Evolutionary conservation across 1,284 basidiomycete species (phyloP).

Genomic region (Rugosomyces carneus): DNA sequence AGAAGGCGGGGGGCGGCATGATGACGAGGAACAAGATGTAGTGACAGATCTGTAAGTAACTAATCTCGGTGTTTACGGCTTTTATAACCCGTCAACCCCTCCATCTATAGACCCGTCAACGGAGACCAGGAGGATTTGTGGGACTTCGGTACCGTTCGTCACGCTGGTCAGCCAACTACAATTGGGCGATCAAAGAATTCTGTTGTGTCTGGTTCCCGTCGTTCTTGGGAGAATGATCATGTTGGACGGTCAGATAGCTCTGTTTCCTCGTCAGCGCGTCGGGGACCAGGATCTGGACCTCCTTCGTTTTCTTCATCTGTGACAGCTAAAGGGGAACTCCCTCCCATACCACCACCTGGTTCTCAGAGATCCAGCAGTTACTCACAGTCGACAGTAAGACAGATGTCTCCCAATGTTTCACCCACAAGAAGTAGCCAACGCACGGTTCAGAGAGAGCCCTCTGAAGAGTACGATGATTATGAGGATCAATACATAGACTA

Average conservation of each 20-base stretch:
- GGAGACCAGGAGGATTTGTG: slow-evolving; percentile 82
- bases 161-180: slow-evolving; percentile 49
- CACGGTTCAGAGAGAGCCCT: slow-evolving; percentile 37
- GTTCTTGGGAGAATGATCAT: slow-evolving; percentile 68
- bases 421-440: slow-evolving; percentile 19
- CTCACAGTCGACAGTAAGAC: slow-evolving; percentile 64
- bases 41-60: slow-evolving; percentile 53
- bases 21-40: slow-evolving; percentile 62
- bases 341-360: slow-evolving; percentile 44
- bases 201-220: slow-evolving; percentile 54
- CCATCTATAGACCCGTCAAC: slow-evolving; percentile 38
- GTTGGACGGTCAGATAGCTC: slow-evolving; percentile 42
- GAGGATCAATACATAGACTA: slow-evolving; percentile 47
- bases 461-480: slow-evolving; percentile 65
- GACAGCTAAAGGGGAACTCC: slow-evolving; percentile 53
- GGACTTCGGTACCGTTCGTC: slow-evolving; percentile 91
- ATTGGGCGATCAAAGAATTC: slow-evolving; percentile 58
- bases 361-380: slow-evolving; percentile 38
- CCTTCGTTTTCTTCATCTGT: slow-evolving; percentile 36
- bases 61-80: slow-evolving; percentile 5
- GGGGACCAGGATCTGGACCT: slow-evolving; percentile 20
- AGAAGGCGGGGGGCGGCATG: slow-evolving; percentile 77
- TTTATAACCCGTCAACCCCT: neutral
- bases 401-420: slow-evolving; percentile 34
- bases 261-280: slow-evolving; percentile 19